Evolutionary conservation across 768 basidiomycete genomes (phyloP), one percentile per base, ranked within the genome.

Genomic region (Leucosporidium scottii): DNA sequence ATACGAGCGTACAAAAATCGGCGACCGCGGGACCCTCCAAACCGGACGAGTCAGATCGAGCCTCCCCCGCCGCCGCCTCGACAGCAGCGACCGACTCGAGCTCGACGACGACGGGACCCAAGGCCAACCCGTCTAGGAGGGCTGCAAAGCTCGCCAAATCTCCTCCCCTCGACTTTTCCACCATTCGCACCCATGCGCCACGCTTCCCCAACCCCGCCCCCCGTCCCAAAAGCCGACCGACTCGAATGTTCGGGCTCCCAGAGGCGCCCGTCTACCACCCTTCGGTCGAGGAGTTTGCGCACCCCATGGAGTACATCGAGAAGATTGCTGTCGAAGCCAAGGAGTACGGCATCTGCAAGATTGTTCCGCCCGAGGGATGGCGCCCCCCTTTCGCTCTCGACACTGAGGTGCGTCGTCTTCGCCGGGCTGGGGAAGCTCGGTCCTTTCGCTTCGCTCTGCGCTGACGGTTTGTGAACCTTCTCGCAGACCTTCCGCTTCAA

Each of bases 311-410:
- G 54, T 99, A 97, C 79, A 89, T 99, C 78, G 85, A 84, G 77
- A 69, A 69, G 36, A 78, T 81, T 55, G 75, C 78, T 2, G 85
- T 86, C 66, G 88, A 93, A 71, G 94, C 88, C 0, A 83, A 82
- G 76, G 79, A 84, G 58, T 91, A 84, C 76, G 96, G 96, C 30
- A 92, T 99, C 74, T 93, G 91, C 81, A 99, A 99, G 81, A 86
- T 99, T 65, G 84, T 97, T 30, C 96, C 96, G 69, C 96, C 96
- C 2, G 82, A 83, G 64, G 88, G 84, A 27, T 99, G 96, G 96
- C 84, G 88, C 74, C 94, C 96, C 87, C 91, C 94, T 12, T 98
- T 96, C 77, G 87, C 91, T 17, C 90, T 93, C 55, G 87, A 97
- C 77, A 91, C 91, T 23, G 90, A 93, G 85, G 93, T 92, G 73